Evolutionary conservation across 306 rosid genomes (phyloP).

Genomic region (Cicer yamashitae): DNA sequence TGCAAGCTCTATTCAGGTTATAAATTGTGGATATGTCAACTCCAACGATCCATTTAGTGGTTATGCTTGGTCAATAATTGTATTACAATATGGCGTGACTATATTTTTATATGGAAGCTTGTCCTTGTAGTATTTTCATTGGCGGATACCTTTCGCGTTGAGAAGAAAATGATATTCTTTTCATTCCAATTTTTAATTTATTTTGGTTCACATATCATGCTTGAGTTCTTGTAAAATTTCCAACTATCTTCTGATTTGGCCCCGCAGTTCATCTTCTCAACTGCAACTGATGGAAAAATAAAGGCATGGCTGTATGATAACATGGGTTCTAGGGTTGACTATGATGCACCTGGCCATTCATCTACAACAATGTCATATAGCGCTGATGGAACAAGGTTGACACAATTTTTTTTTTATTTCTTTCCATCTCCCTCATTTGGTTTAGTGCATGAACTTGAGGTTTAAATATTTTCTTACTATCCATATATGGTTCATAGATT

Average conservation of each 20-base stretch:
- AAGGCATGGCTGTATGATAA: conserved; percentile 99
- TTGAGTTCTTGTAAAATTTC: conserved; percentile 33
- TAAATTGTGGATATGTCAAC: conserved; percentile 20
- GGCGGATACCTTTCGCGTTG: conserved; percentile 24
- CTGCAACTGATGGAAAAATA: conserved; percentile 98
- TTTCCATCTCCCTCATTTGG: conserved; percentile 16
- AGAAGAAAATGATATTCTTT: conserved; percentile 17
- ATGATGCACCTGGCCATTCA: conserved; percentile 98
- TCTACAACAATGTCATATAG: conserved; percentile 94
- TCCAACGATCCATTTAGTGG: conserved; percentile 22
- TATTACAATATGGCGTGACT: conserved; percentile 29
- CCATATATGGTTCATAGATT: conserved; percentile 59
- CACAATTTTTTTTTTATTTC: conserved; percentile 21
- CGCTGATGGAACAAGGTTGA: conserved; percentile 93
- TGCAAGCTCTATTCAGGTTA: conserved; percentile 24
- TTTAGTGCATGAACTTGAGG: conserved; percentile 32
- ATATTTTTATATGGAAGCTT: conserved; percentile 32
- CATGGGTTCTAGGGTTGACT: conserved; percentile 97
- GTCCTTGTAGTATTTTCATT: conserved; percentile 23
- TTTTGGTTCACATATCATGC: conserved; percentile 25
- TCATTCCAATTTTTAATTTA: conserved; percentile 21
- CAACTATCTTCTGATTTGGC: conserved; percentile 32
- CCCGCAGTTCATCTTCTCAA: conserved; percentile 91
- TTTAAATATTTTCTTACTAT: conserved; percentile 35
- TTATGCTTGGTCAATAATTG: conserved; percentile 33